A percentile compares a stretch with the other conserved stretches of the same genome.
These are phyloP conservation scores for Acmispon strigosus DNA, from an alignment of 306 rosid species.

Conservation along the genomic window DNA sequence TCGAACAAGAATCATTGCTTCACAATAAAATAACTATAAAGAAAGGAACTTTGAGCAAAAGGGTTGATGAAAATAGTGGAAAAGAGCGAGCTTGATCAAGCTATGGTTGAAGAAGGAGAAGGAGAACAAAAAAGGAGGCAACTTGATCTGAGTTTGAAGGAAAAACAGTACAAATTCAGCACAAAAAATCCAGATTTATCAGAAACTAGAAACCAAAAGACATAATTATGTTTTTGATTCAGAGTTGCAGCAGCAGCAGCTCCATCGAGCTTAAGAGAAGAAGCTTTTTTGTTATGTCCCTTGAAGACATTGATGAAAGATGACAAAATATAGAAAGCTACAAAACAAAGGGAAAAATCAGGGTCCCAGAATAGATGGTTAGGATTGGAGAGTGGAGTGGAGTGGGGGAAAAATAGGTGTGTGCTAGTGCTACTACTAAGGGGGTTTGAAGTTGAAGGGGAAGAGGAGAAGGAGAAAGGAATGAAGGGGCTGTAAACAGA, in stretches of 20 bases:
- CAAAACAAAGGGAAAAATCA: background rate
- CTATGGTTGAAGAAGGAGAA: background rate
- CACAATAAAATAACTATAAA: background rate
- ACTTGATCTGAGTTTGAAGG: constrained; percentile 27
- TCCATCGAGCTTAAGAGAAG: constrained; percentile 4
- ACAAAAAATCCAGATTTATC: constrained; percentile 10
- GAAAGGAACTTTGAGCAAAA: constrained; percentile 4
- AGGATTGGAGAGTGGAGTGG: background rate
- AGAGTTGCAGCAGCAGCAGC: constrained; percentile 17
- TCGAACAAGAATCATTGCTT: constrained; percentile 41
- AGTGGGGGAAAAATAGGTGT: background rate
- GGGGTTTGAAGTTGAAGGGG: constrained; percentile 27
- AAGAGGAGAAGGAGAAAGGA: constrained; percentile 33
- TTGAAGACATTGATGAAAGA: constrained; percentile 8
- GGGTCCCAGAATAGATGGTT: background rate
- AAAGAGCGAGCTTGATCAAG: constrained; percentile 8
- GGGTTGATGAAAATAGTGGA: constrained; percentile 11
- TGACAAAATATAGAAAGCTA: background rate
- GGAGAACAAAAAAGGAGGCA: background rate
- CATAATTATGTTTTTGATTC: background rate
- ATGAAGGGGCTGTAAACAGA: constrained; percentile 35
- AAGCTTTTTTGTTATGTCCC: background rate
- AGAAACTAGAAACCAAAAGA: constrained; percentile 5
- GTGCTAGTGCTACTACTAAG: background rate
- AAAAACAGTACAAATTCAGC: constrained; percentile 1